phyloP scores from a whole-genome alignment of 106 monocot genomes.

The Gastrodia elata region DNA sequence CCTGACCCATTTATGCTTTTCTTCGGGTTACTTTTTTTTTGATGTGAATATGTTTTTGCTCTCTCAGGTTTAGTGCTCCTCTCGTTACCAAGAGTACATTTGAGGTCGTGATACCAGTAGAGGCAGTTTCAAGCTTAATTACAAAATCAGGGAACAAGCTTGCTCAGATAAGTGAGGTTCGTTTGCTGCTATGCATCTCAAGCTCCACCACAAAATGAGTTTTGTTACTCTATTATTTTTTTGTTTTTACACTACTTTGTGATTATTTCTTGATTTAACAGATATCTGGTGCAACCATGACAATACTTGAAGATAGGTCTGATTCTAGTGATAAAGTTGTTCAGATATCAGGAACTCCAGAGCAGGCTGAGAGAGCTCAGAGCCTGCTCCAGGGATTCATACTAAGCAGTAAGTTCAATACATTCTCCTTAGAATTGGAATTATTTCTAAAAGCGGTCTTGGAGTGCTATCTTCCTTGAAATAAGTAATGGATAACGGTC shows the following conservation, averaged over 20 bases:
- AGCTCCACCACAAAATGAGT: background rate
- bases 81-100: slow-evolving; percentile 59
- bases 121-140: slow-evolving; percentile 65
- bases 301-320: slow-evolving; percentile 52
- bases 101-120: slow-evolving; percentile 73
- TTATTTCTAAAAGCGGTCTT: background rate
- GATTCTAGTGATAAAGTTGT: slow-evolving; percentile 60
- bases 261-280: slow-evolving; percentile 19
- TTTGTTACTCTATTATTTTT: background rate
- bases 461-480: background rate
- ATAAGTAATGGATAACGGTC: background rate
- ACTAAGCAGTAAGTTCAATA: slow-evolving; percentile 63
- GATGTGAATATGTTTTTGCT: background rate
- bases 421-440: background rate
- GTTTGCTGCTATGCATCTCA: background rate
- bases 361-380: slow-evolving; percentile 87
- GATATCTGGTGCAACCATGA: slow-evolving; percentile 89
- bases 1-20: background rate
- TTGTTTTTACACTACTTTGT: background rate
- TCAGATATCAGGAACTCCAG: slow-evolving; percentile 85
- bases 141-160: slow-evolving; percentile 88
- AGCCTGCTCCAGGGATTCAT: slow-evolving; percentile 95
- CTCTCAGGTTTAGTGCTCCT: slow-evolving; percentile 42
- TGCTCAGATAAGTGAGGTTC: slow-evolving; percentile 79
- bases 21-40: background rate